A percentile compares a stretch with the other conserved stretches of the same genome.
Conservation (phyloP, 257 asterid genomes). For the Craterostigma plantagineum region DNA sequence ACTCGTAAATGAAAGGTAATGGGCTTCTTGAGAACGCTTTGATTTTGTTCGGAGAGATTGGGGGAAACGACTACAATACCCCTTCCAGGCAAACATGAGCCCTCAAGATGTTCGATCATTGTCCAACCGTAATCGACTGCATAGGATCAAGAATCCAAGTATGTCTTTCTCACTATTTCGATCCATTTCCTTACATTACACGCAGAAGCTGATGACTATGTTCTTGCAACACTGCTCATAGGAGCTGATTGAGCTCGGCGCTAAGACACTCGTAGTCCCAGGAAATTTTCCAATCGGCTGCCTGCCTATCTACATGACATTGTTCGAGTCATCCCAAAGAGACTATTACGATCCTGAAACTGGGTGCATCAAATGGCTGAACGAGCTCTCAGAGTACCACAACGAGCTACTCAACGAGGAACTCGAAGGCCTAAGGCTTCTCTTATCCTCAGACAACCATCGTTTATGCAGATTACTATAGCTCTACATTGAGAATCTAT, state of each 20-base stretch:
- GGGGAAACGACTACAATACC: slow-evolving; percentile 26
- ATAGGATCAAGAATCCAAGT: slow-evolving; percentile 7
- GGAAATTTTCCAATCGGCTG: slow-evolving; percentile 25
- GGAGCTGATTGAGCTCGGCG: slow-evolving; percentile 22
- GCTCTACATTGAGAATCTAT: slow-evolving; percentile 15
- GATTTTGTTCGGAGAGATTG: slow-evolving; percentile 22
- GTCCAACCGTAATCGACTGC: slow-evolving; percentile 10
- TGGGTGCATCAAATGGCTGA: slow-evolving; percentile 22
- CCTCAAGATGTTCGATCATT: slow-evolving; percentile 2
- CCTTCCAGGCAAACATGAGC: slow-evolving; percentile 5
- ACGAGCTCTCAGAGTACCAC: slow-evolving; percentile 13
- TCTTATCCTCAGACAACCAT: slow-evolving; percentile 16
- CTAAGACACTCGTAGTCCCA: slow-evolving; percentile 13
- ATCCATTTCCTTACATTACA: too few relatives aligned
- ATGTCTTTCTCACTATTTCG: not conserved
- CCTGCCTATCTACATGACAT: slow-evolving; percentile 1
- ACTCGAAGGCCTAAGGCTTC: slow-evolving; percentile 6
- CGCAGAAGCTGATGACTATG: not conserved
- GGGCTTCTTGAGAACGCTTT: slow-evolving; percentile 11
- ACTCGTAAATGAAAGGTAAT: too few relatives aligned
- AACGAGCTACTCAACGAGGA: slow-evolving; percentile 13
- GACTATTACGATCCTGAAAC: slow-evolving; percentile 13
- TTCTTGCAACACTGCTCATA: not conserved
- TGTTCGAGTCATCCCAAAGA: not conserved
- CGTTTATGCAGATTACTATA: slow-evolving; percentile 27